Conservation (phyloP, 2,329 filamentous ascomycete genomes). For the Aspergillus sclerotialis region DNA sequence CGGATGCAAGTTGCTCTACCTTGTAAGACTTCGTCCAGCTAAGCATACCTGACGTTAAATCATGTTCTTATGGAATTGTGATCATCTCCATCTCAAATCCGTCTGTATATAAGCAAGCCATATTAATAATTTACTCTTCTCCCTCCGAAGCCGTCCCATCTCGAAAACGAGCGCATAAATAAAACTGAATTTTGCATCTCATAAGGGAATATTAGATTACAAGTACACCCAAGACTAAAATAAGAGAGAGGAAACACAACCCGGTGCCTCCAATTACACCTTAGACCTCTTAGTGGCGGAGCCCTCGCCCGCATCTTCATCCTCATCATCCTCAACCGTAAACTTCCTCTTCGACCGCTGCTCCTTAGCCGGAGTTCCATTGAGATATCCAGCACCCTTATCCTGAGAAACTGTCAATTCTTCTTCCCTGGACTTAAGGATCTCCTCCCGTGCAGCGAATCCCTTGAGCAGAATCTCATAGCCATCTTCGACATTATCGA, state of each 20-base stretch:
- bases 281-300: constrained; percentile 27
- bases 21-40: too few relatives aligned
- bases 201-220: not conserved
- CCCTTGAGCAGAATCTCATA: constrained; percentile 49
- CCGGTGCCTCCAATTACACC: constrained; percentile 18
- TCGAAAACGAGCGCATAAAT: too few relatives aligned
- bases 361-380: constrained; percentile 8
- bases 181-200: constrained; percentile 1
- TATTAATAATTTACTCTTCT: too few relatives aligned
- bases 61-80: too few relatives aligned
- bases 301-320: constrained; percentile 13
- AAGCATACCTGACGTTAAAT: too few relatives aligned
- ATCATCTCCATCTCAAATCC: too few relatives aligned
- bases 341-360: constrained; percentile 26
- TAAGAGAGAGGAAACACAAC: too few relatives aligned
- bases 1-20: too few relatives aligned
- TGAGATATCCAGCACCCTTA: constrained; percentile 14
- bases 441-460: constrained; percentile 27
- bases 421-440: constrained; percentile 18
- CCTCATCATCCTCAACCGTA: constrained; percentile 23
- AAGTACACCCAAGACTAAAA: too few relatives aligned
- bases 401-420: constrained; percentile 16
- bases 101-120: too few relatives aligned
- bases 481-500: constrained; percentile 51
- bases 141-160: too few relatives aligned